Percentiles rank a stretch among this genome's conserved stretches.
phyloP scores from a whole-genome alignment of 1,139 yeast species.

The Geotrichum fermentans region DNA sequence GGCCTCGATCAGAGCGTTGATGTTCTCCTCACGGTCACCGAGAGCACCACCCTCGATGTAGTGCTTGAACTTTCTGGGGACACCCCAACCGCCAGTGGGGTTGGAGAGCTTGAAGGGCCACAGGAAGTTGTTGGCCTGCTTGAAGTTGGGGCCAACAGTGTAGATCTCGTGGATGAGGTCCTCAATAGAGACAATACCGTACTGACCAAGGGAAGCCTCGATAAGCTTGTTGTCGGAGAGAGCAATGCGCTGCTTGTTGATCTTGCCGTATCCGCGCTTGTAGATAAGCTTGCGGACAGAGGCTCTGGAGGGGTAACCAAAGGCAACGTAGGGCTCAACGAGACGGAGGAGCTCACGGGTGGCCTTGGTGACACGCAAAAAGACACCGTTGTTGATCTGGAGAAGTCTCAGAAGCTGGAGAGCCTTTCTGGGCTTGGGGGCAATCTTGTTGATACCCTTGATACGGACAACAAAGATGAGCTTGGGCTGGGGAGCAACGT shows the following conservation, averaged over 20 bases:
- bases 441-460: constrained; percentile 99
- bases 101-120: constrained; percentile 99
- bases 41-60: constrained; percentile 99
- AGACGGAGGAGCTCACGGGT: constrained; percentile 93
- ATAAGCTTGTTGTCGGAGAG: constrained; percentile 84
- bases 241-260: constrained; percentile 97
- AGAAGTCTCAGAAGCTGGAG: constrained; percentile 95
- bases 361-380: constrained; percentile 97
- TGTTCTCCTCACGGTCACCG: constrained; percentile 99
- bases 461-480: constrained; percentile 97
- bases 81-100: constrained; percentile 99
- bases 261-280: constrained; percentile 99
- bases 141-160: constrained; percentile 99
- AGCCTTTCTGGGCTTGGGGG: constrained; percentile 99
- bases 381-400: constrained; percentile 98
- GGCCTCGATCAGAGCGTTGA: constrained; percentile 95
- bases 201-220: constrained; percentile 91
- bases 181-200: constrained; percentile 93
- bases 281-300: constrained; percentile 94
- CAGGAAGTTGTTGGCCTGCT: constrained; percentile 99
- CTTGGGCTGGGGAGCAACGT: constrained; percentile 95
- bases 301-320: constrained; percentile 97
- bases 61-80: constrained; percentile 98
- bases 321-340: constrained; percentile 98
- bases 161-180: constrained; percentile 98